Conservation (phyloP, 306 rosid genomes). For the Alnus glutinosa region DNA sequence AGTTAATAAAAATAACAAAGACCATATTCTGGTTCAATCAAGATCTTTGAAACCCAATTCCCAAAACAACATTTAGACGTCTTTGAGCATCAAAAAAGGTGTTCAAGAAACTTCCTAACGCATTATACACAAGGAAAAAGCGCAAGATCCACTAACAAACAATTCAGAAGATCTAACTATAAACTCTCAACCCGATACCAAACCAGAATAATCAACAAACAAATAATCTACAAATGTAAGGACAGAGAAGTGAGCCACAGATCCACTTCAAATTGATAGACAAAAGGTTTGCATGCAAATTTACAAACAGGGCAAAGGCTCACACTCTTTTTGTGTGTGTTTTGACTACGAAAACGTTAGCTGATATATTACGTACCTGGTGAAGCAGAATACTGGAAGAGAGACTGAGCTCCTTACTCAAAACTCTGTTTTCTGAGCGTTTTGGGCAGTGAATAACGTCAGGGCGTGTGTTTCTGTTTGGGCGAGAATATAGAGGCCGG, state of each 20-base stretch:
- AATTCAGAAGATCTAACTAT: not conserved
- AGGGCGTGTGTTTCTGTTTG: too few relatives aligned
- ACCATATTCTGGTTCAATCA: not conserved
- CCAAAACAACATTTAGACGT: not conserved
- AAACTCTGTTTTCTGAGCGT: not conserved
- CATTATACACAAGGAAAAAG: not conserved
- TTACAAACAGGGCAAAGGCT: not conserved
- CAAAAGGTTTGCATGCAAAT: not conserved
- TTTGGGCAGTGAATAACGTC: too few relatives aligned
- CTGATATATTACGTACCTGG: not conserved
- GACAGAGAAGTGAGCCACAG: constrained; percentile 4
- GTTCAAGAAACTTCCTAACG: not conserved
- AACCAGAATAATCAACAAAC: not conserved
- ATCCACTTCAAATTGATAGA: constrained; percentile 6
- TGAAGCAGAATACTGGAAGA: not conserved
- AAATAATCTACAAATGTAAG: not conserved
- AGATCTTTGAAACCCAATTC: not conserved
- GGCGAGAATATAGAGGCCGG: too few relatives aligned
- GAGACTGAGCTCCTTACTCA: not conserved
- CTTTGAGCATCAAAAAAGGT: not conserved
- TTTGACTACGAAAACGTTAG: not conserved
- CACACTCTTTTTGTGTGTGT: not conserved
- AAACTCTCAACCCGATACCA: not conserved
- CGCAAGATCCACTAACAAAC: constrained; percentile 11
- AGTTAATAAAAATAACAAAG: not conserved